Percentiles rank a stretch among this genome's conserved stretches.
Conservation (phyloP, 2,329 filamentous ascomycete species). For the Tolypocladium guangdongense region DNA sequence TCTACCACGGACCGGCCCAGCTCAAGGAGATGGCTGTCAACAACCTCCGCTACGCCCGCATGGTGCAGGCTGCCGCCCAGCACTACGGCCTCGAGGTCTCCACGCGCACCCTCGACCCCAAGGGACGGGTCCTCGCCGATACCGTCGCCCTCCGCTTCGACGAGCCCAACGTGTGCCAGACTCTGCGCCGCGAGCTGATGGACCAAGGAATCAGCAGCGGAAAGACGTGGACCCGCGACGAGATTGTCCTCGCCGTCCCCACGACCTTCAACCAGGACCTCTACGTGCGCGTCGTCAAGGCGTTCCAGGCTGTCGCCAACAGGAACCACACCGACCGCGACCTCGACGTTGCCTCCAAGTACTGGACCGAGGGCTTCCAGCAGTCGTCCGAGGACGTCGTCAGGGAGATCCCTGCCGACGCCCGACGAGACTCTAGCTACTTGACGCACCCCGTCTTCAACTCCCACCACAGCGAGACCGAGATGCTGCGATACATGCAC, state of each 20-base stretch:
- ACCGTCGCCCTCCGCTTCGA: slow-evolving; percentile 57
- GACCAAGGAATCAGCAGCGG: slow-evolving; percentile 62
- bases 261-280: slow-evolving; percentile 12
- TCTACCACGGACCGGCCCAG: slow-evolving; percentile 84
- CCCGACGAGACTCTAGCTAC: slow-evolving; percentile 64
- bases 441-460: slow-evolving; percentile 92
- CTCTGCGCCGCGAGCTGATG: slow-evolving; percentile 28
- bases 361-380: slow-evolving; percentile 27
- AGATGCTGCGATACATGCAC: slow-evolving; percentile 86
- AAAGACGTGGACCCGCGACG: slow-evolving; percentile 33
- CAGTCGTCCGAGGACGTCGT: slow-evolving; percentile 24
- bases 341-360: slow-evolving; percentile 22
- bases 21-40: slow-evolving; percentile 75
- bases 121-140: slow-evolving; percentile 60
- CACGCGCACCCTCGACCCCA: slow-evolving; percentile 41
- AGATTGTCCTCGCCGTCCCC: slow-evolving; percentile 16
- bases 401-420: slow-evolving; percentile 37
- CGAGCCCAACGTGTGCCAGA: slow-evolving; percentile 9
- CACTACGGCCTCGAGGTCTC: slow-evolving; percentile 53
- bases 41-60: slow-evolving; percentile 58
- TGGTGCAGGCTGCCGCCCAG: slow-evolving; percentile 54
- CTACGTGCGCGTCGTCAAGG: slow-evolving; percentile 10
- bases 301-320: slow-evolving; percentile 15
- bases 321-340: slow-evolving; percentile 12
- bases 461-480: slow-evolving; percentile 87